Evolutionary conservation across 441 rosid species (phyloP).

Genomic region (Dalechampia spathulata): DNA sequence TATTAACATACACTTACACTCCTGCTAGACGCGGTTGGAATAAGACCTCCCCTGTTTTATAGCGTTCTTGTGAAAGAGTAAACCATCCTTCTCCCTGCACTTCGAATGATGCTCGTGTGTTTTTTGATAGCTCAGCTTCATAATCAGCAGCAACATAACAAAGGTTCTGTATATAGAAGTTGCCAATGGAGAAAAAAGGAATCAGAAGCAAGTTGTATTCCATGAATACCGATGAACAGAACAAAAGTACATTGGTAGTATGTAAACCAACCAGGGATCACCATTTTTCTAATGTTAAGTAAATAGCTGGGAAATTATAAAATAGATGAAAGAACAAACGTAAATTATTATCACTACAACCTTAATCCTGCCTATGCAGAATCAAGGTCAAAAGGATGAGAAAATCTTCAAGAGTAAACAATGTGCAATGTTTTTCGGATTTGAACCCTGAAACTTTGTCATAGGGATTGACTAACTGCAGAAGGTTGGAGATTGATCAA

Average conservation of each 20-base stretch:
- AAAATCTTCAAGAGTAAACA: too few species aligned
- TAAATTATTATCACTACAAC: too few species aligned
- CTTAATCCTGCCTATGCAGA: too few species aligned
- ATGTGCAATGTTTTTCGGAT: background rate
- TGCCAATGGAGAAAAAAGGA: conserved; percentile 16
- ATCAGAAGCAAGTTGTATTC: background rate
- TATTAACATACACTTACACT: conserved; percentile 44
- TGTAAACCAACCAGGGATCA: too few species aligned
- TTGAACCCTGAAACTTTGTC: background rate
- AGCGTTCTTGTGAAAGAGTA: conserved; percentile 77
- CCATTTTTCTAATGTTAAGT: too few species aligned
- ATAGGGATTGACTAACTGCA: background rate
- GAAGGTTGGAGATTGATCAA: background rate
- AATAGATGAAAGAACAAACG: too few species aligned
- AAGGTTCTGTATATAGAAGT: conserved; percentile 45
- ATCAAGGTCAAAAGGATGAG: too few species aligned
- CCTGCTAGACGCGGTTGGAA: conserved; percentile 83
- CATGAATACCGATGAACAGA: background rate
- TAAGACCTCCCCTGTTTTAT: conserved; percentile 84
- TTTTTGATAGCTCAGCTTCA: conserved; percentile 50
- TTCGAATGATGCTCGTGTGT: conserved; percentile 59
- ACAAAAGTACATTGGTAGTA: background rate
- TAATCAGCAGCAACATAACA: conserved; percentile 89
- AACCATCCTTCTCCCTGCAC: conserved; percentile 69
- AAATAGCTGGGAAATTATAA: too few species aligned